These are phyloP conservation scores for Candida stauntonica DNA, from an alignment of 805 yeast species.

Conservation along the genomic window DNA sequence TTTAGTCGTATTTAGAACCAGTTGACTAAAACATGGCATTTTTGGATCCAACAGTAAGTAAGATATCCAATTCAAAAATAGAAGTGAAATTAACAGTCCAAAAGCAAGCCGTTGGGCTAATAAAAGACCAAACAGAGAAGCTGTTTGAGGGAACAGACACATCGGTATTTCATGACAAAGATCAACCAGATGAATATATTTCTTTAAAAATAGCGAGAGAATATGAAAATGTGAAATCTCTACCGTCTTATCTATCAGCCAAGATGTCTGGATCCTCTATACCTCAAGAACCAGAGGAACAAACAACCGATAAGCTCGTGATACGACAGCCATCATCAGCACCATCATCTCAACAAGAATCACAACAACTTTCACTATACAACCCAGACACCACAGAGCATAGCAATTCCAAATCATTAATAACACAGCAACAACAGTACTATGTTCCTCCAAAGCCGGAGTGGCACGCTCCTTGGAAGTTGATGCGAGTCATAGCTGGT, in stretches of 20 bases:
- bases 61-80: too few relatives aligned
- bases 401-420: slow-evolving; percentile 12
- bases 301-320: slow-evolving; percentile 3
- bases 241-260: slow-evolving; percentile 29
- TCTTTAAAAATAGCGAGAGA: slow-evolving; percentile 29
- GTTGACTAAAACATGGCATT: too few relatives aligned
- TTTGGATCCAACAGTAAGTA: too few relatives aligned
- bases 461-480: slow-evolving; percentile 67
- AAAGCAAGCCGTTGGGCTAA: slow-evolving; percentile 14
- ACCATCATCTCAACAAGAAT: neutral
- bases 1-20: too few relatives aligned
- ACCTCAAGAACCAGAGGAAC: slow-evolving; percentile 11
- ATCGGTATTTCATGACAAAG: slow-evolving; percentile 3
- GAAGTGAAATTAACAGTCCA: too few relatives aligned
- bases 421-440: slow-evolving; percentile 16
- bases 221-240: slow-evolving; percentile 20
- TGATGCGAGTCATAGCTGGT: slow-evolving; percentile 73
- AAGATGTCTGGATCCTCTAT: too few relatives aligned
- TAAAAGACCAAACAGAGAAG: slow-evolving; percentile 12
- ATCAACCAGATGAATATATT: slow-evolving; percentile 27
- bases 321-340: slow-evolving; percentile 4
- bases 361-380: slow-evolving; percentile 5
- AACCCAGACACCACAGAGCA: slow-evolving; percentile 7
- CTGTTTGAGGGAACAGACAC: slow-evolving; percentile 9
- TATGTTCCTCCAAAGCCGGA: slow-evolving; percentile 24